These are phyloP conservation scores for Ailanthus altissimus DNA, from an alignment of 345 rosid species.

Conservation along the genomic window DNA sequence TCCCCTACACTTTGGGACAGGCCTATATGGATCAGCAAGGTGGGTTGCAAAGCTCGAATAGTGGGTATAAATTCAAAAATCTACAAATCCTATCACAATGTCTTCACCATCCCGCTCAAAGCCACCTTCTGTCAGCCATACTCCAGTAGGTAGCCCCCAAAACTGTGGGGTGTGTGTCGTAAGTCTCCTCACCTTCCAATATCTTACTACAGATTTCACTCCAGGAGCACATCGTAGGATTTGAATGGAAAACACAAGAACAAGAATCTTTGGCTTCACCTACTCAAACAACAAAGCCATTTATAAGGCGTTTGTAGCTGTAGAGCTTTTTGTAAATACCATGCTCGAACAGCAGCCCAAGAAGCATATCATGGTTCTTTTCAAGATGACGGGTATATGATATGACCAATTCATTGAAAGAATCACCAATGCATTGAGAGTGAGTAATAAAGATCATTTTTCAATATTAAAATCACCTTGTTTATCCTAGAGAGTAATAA, in stretches of 20 bases:
- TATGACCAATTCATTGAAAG: slow-evolving; percentile 71
- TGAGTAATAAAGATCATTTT: not conserved
- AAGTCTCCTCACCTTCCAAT: slow-evolving; percentile 95
- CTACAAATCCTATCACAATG: slow-evolving; percentile 91
- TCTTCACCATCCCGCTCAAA: slow-evolving; percentile 92
- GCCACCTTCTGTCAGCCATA: slow-evolving; percentile 99
- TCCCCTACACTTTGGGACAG: slow-evolving; percentile 83
- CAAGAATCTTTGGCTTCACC: slow-evolving; percentile 53
- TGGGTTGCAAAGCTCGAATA: slow-evolving; percentile 89
- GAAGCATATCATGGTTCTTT: slow-evolving; percentile 89
- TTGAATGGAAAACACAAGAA: slow-evolving; percentile 5
- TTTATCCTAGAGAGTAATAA: not conserved
- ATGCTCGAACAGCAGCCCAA: slow-evolving; percentile 69
- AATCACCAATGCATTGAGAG: slow-evolving; percentile 3
- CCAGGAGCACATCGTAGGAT: slow-evolving; percentile 64
- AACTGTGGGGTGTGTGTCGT: slow-evolving; percentile 98
- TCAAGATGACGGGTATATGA: slow-evolving; percentile 88
- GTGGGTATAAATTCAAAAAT: slow-evolving; percentile 88
- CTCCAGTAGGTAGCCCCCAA: slow-evolving; percentile 95
- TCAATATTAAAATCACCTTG: slow-evolving; percentile 7
- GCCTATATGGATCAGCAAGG: slow-evolving; percentile 70
- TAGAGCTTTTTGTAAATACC: slow-evolving; percentile 86
- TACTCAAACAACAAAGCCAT: slow-evolving; percentile 89
- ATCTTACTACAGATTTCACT: slow-evolving; percentile 86
- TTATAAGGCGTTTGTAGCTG: slow-evolving; percentile 93